Evolutionary conservation across 2,329 filamentous ascomycete species (phyloP), one percentile per base, ranked within the genome.

Genomic region (Fusarium sp.): DNA sequence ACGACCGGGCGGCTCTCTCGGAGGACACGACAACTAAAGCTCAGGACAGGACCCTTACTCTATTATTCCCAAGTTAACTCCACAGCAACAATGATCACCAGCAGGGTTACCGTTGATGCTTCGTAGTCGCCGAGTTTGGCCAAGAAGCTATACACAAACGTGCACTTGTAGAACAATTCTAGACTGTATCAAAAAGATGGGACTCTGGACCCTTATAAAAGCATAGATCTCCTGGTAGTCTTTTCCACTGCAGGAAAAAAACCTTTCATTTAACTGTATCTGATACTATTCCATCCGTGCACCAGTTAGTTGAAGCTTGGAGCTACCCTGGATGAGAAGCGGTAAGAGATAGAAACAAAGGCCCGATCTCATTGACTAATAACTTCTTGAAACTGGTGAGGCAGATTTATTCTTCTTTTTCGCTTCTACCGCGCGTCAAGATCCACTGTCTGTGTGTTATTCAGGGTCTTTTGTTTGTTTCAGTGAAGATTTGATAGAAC

Each of bases 51-150:
- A 55, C 49, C 67, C 52, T 62, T 34, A 57, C 13, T n/a, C n/a
- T 18, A 4, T 37, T 32, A 42, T 41, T 46, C 37, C 29, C 22
- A 34, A 30, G 55, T 57, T 30, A 54, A 52, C 67, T 63, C 67
- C 62, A 70, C 67, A 37, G 46, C n/a, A n/a, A 64, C 9, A 25
- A n/a, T 27, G 67, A 70, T 70, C 67, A 70, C 40, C 67, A 34
- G 13, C 63, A 68, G 67, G 67, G 67, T 67, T 51, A 52, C 16
- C 41, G 57, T 46, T 56, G 42, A 20, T 29, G 42, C n/a, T 22
- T 34, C 32, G 24, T 34, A 40, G 22, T 37, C 30, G 27, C 20
- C 25, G 56, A 34, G n/a, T 37, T 37, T 22, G 30, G 20, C 24
- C 13, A 13, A 8, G 46, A 40, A 61, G 57, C 42, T 29, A 41